phyloP scores from a whole-genome alignment of 352 stramenopile genomes.

The Phytophthora syringae region DNA sequence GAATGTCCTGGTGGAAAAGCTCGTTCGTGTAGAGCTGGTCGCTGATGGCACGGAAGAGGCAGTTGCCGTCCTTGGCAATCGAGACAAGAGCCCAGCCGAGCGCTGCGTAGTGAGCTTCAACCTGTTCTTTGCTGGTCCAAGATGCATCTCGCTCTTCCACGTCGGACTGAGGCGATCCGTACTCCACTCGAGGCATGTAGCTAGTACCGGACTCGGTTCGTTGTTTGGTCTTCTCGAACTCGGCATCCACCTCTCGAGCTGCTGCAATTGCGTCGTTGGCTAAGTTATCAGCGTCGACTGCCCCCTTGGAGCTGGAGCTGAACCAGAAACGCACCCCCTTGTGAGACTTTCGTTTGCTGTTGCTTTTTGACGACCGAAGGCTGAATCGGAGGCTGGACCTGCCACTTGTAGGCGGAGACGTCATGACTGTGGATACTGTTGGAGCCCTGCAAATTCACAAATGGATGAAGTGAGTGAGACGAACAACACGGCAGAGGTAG shows the following conservation, averaged over 20 bases:
- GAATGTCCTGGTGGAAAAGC: constrained; percentile 49
- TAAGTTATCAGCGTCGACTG: constrained; percentile 1
- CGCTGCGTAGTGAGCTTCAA: constrained; percentile 43
- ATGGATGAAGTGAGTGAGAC: constrained; percentile 14
- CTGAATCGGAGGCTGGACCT: constrained; percentile 21
- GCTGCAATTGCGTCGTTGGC: constrained; percentile 13
- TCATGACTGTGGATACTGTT: too few relatives aligned
- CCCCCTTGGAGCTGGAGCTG: constrained; percentile 16
- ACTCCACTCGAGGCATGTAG: constrained; percentile 28
- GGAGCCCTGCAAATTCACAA: constrained; percentile 31
- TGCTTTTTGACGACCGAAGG: constrained; percentile 28
- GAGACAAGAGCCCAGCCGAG: constrained; percentile 39
- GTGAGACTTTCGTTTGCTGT: constrained; percentile 14
- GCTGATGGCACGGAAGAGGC: constrained; percentile 63
- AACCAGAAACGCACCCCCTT: constrained; percentile 38
- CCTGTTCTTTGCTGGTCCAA: constrained; percentile 51
- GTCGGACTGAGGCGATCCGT: constrained; percentile 6
- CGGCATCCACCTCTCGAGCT: constrained; percentile 17
- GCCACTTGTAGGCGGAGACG: constrained; percentile 1
- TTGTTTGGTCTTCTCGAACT: constrained; percentile 14
- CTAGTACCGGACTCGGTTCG: constrained; percentile 2
- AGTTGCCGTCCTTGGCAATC: constrained; percentile 55
- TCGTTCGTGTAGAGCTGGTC: constrained; percentile 64
- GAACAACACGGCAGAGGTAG: constrained; percentile 20
- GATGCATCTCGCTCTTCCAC: constrained; percentile 24